These are phyloP conservation scores for Linum tenue DNA, from an alignment of 345 rosid species.

Conservation along the genomic window DNA sequence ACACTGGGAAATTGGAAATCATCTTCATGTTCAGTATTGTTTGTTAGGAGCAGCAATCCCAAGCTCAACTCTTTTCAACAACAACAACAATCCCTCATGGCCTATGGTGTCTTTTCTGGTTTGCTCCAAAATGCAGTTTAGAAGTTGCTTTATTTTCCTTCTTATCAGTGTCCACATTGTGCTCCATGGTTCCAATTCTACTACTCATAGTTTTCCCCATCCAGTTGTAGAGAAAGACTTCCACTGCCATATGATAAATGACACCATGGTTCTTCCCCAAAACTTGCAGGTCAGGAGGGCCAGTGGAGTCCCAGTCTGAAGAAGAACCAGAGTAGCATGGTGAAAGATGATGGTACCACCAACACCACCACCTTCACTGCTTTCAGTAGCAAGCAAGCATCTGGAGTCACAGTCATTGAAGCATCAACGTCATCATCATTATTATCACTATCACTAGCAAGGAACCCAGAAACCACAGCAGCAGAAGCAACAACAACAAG, in stretches of 20 bases:
- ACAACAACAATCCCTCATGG: background rate
- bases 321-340: constrained; percentile 13
- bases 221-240: constrained; percentile 6
- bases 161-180: constrained; percentile 7
- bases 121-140: constrained; percentile 3
- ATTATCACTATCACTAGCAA: constrained; percentile 22
- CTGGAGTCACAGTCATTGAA: constrained; percentile 34
- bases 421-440: constrained; percentile 20
- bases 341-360: constrained; percentile 12
- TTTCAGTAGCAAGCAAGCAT: constrained; percentile 26
- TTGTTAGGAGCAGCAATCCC: constrained; percentile 19
- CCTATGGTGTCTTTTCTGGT: constrained; percentile 29
- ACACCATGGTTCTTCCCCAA: background rate
- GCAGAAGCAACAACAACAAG: background rate
- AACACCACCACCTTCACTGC: constrained; percentile 13
- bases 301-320: constrained; percentile 20
- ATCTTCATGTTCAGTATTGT: constrained; percentile 6
- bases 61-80: too few species aligned
- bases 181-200: background rate
- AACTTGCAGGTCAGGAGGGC: constrained; percentile 21
- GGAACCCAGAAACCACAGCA: constrained; percentile 18
- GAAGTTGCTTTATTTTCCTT: background rate
- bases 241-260: background rate
- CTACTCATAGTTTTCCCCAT: constrained; percentile 11
- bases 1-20: too few species aligned